Evolutionary conservation across 2,329 filamentous ascomycete genomes (phyloP).

Genomic region (Epichloe coenophiala): DNA sequence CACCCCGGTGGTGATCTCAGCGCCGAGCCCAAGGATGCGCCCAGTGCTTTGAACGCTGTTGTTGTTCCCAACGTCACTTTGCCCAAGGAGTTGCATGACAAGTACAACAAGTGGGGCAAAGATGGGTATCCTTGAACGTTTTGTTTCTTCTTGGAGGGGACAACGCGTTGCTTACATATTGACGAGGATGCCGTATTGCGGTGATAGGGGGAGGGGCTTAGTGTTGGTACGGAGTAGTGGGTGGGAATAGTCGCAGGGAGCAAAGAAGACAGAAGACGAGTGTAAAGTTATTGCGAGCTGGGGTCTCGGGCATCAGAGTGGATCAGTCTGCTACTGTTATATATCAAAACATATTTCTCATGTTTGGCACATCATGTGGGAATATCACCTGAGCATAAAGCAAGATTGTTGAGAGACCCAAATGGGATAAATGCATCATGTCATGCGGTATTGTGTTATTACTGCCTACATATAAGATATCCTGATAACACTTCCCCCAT

Average conservation of each 20-base stretch:
- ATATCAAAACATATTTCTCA: background rate
- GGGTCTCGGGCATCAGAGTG: background rate
- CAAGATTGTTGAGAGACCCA: background rate
- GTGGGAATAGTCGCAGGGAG: background rate
- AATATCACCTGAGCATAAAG: background rate
- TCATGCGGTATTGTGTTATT: background rate
- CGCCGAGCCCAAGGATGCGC: slow-evolving; percentile 71
- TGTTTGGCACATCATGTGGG: background rate
- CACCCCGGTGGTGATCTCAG: slow-evolving; percentile 73
- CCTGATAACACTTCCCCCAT: background rate
- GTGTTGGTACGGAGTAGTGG: too few relatives aligned
- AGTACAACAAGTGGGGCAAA: slow-evolving; percentile 99
- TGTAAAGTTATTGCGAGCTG: background rate
- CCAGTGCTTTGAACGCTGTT: slow-evolving; percentile 88
- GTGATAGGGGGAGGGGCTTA: too few relatives aligned
- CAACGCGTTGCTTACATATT: background rate
- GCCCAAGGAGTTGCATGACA: slow-evolving; percentile 86
- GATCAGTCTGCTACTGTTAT: background rate
- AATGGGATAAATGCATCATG: background rate
- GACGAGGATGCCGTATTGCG: too few relatives aligned
- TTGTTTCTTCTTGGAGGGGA: background rate
- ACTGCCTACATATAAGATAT: background rate
- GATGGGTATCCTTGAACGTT: slow-evolving; percentile 58
- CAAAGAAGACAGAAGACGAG: background rate
- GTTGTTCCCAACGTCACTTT: slow-evolving; percentile 88